These are phyloP conservation scores for Cladophialophora carrionii DNA, from an alignment of 2,329 filamentous ascomycete species.

Conservation along the genomic window DNA sequence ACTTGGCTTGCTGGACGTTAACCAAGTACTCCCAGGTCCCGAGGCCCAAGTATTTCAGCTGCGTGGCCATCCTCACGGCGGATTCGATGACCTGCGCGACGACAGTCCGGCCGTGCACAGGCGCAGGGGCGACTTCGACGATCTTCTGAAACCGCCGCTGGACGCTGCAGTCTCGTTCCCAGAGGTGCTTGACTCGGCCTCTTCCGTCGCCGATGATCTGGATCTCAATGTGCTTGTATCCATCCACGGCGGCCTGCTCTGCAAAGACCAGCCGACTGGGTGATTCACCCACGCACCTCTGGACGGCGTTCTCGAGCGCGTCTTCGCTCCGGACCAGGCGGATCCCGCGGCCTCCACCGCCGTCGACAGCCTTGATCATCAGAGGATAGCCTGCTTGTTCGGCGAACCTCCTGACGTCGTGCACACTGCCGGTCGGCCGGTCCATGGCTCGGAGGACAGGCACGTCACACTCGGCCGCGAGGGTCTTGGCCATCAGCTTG, in stretches of 20 bases:
- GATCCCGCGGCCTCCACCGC: conserved; percentile 65
- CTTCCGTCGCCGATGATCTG: conserved; percentile 62
- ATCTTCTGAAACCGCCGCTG: conserved; percentile 65
- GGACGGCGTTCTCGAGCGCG: conserved; percentile 53
- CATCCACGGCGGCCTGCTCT: conserved; percentile 65
- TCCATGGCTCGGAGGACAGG: conserved; percentile 56
- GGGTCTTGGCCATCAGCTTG: conserved; percentile 57
- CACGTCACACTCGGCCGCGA: conserved; percentile 58
- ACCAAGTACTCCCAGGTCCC: conserved; percentile 69
- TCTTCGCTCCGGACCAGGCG: conserved; percentile 54
- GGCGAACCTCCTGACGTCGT: conserved; percentile 62
- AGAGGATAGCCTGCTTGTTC: conserved; percentile 56
- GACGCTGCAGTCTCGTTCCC: conserved; percentile 65
- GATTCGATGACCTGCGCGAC: conserved; percentile 57
- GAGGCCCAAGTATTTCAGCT: conserved; percentile 59
- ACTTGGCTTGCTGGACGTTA: conserved; percentile 53
- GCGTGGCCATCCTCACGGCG: conserved; percentile 57
- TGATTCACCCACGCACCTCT: conserved; percentile 60
- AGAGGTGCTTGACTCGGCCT: conserved; percentile 58
- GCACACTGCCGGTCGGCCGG: conserved; percentile 49
- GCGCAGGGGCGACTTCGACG: conserved; percentile 62
- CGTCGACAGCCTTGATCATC: conserved; percentile 68
- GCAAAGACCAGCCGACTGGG: conserved; percentile 62
- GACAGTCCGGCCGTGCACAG: conserved; percentile 52
- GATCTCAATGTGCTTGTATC: conserved; percentile 64